phyloP scores from a whole-genome alignment of 495 filamentous ascomycete species.

The Lophium mytilinum region DNA sequence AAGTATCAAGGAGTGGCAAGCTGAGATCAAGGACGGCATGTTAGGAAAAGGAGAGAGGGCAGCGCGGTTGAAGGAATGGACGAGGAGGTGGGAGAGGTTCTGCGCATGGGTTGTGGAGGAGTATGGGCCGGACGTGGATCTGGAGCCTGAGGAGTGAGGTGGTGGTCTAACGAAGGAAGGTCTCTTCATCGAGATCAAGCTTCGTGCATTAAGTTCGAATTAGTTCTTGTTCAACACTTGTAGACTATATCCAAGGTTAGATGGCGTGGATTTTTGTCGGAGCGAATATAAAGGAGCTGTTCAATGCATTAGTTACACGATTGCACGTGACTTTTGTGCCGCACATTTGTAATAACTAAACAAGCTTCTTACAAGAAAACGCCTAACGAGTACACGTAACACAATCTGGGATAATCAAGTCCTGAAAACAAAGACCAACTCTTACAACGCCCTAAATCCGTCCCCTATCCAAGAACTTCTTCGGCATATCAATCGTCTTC shows the following conservation, averaged over 20 bases:
- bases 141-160: slow-evolving; percentile 18
- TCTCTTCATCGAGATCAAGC: no score
- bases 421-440: no score
- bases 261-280: not conserved
- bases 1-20: slow-evolving; percentile 54
- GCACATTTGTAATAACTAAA: no score
- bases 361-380: no score
- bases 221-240: no score
- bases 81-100: slow-evolving; percentile 75
- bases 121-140: slow-evolving; percentile 46
- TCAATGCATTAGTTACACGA: no score
- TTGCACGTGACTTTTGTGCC: no score
- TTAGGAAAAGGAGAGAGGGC: slow-evolving; percentile 68
- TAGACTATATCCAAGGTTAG: not conserved
- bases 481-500: slow-evolving; percentile 20
- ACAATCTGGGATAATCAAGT: no score
- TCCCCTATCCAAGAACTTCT: slow-evolving; percentile 18
- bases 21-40: slow-evolving; percentile 62
- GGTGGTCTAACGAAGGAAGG: not conserved
- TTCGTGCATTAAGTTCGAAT: no score
- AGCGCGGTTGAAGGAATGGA: slow-evolving; percentile 66
- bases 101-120: slow-evolving; percentile 84
- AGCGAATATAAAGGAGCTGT: no score
- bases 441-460: slow-evolving; percentile 1
- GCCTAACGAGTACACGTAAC: no score